Base-by-base conservation (phyloP, 2,329 filamentous ascomycete genomes). In the Hirsutella minnesotensis region DNA sequence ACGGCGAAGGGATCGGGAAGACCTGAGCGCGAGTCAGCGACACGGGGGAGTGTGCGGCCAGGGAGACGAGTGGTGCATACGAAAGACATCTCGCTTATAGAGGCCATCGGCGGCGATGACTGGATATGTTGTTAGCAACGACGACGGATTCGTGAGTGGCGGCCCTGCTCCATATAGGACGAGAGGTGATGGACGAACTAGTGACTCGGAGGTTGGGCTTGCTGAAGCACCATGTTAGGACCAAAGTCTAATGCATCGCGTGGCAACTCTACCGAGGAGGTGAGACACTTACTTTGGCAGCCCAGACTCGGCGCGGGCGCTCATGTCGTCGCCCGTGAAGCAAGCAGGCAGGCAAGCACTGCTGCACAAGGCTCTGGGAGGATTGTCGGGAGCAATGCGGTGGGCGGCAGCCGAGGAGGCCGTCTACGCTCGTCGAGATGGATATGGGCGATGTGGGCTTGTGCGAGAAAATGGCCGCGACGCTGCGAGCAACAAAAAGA, bases 11-110 rank as follows among this genome's bases (percentile, higher is more conserved):
- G 92, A 65, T 98, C 92, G 46, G 92, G 92, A 53, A 96, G 95
- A 60, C 90, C 92, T 96, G 45, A 16, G 38, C 27, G 53, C 67
- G 51, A 66, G 59, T 46, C 43, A 50, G 39, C 15, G 35, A 27
- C 16, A 41, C 18, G n/a, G 16, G 19, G 7, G 19, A 29, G 40
- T n/a, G 29, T 13, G 24, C 16, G 20, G 18, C 41, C 10, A 24
- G n/a, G 35, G 21, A 33, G 13, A 10, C 7, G 18, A 5, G 18
- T n/a, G 16, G 9, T 39, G 79, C 87, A 56, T 83, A 96, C 92
- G 79, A 68, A 98, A 96, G 48, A 98, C 89, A 86, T 98, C 92
- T 67, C 92, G 82, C 73, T 96, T 98, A 74, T 95, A 96, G 52
- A 98, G 75, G 47, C 92, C 92, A 74, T 98, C 92, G 55, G 92